Evolutionary conservation across 1,284 basidiomycete genomes (phyloP), one percentile per base, ranked within the genome.

Genomic region (Polyporus tsugae): DNA sequence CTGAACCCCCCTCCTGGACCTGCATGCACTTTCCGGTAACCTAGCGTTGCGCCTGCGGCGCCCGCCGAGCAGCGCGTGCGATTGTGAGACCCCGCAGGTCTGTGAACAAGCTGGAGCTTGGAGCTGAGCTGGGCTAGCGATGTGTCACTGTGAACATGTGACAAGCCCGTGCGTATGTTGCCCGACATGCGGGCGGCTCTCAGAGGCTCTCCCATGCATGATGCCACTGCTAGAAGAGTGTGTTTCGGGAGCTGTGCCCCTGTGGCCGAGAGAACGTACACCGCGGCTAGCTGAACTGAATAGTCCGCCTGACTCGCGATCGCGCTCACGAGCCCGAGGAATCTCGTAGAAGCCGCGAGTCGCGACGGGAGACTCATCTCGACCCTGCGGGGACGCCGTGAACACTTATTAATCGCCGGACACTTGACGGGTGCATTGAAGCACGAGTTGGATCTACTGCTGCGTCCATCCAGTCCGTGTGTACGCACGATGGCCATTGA

Each of bases 1-100:
- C 10, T 49, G 46, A 49, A 49, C 46, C 72, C 42, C 25, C 36
- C 46, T 15, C 53, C 46, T 66, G 74, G 74, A 61, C 66, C 70
- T 67, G 53, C n/a, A 29, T 66, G 29, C 49, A 66, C 74, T 66
- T 73, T 68, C 67, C 60, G 52, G 70, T 67, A 53, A 60, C 44
- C 29, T 60, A 63, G 65, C 67, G 61, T 61, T 13, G 9, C 59
- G 64, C 64, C 64, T 38, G 42, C 65, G 65, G 60, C 49, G 25
- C 15, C 52, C 52, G 64, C 64, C 59, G 64, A 36, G 38, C 13
- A 4, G 25, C 52, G 35, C 33, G 19, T 19, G 29, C 35, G n/a
- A n/a, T 58, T 11, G 35, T 38, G 46, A 49, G 46, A 49, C 46
- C 46, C 22, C 46, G 10, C n/a, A 49, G 22, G 46, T 36, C 35